These are phyloP conservation scores for Fistulinella cinereoalba DNA, from an alignment of 1,284 basidiomycete genomes.

Conservation along the genomic window DNA sequence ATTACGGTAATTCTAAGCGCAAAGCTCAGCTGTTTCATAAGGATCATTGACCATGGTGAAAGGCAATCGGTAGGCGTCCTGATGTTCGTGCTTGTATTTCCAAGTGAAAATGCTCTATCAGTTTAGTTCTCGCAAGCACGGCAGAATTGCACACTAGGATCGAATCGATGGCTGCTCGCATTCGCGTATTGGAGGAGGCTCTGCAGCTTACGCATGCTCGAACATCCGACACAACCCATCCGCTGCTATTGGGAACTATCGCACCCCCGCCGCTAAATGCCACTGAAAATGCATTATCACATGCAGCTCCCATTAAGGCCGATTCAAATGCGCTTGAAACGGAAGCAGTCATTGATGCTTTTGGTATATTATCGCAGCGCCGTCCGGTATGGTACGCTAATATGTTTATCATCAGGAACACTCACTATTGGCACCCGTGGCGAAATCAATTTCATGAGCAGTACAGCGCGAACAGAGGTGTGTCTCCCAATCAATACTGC, in stretches of 20 bases:
- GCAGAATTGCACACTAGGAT: conserved; percentile 66
- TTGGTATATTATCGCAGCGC: conserved; percentile 40
- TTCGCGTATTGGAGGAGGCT: conserved; percentile 57
- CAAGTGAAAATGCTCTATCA: conserved; percentile 18
- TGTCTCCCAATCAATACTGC: conserved; percentile 10
- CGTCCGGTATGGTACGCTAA: not conserved
- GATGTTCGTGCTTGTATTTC: no score
- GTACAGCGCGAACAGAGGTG: conserved; percentile 64
- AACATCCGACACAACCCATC: conserved; percentile 46
- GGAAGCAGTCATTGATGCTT: conserved; percentile 53
- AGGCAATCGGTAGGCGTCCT: conserved; percentile 42
- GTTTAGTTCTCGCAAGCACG: conserved; percentile 60
- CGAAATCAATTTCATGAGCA: conserved; percentile 56
- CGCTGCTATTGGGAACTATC: conserved; percentile 35
- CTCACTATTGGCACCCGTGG: conserved; percentile 54
- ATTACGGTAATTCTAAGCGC: conserved; percentile 9
- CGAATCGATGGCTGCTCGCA: conserved; percentile 50
- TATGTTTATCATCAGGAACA: conserved; percentile 46
- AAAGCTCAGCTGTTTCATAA: conserved; percentile 8
- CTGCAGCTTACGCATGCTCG: conserved; percentile 47
- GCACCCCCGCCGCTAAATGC: conserved; percentile 23
- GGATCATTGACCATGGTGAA: conserved; percentile 58
- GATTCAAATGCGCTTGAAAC: conserved; percentile 32
- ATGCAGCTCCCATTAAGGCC: not conserved
- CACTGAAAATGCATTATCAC: not conserved